phyloP scores from a whole-genome alignment of 345 rosid genomes.

The Mercurialis annua region DNA sequence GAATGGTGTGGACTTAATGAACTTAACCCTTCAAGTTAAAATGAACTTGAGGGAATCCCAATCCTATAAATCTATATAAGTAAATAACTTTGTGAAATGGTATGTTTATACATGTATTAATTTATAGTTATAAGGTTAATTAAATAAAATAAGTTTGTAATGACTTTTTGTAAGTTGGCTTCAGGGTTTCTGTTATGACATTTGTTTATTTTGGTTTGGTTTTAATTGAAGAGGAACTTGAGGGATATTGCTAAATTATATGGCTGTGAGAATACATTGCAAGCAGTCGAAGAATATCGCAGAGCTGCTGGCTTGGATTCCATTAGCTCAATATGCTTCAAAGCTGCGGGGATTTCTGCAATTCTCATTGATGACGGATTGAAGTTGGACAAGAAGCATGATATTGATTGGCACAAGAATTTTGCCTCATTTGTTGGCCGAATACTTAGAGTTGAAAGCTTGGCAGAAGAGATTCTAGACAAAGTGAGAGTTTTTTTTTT shows the following conservation, averaged over 20 bases:
- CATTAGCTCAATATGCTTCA: constrained; percentile 57
- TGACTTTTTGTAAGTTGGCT: no score
- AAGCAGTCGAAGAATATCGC: constrained; percentile 67
- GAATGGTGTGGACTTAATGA: no score
- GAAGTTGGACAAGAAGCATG: constrained; percentile 66
- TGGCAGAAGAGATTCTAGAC: constrained; percentile 80
- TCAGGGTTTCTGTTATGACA: neutral
- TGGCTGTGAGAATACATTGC: constrained; percentile 56
- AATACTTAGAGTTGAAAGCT: constrained; percentile 68
- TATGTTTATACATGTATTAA: no score
- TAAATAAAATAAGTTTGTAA: no score
- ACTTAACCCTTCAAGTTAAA: no score
- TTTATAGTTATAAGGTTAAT: no score
- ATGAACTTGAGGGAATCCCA: no score
- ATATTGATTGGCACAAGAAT: constrained; percentile 61
- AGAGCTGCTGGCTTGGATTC: constrained; percentile 48
- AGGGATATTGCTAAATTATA: constrained; percentile 69
- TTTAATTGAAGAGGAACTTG: constrained; percentile 67
- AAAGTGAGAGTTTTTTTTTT: constrained; percentile 34
- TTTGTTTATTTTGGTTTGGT: neutral
- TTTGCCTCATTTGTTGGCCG: constrained; percentile 72
- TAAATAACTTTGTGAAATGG: no score
- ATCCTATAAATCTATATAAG: no score
- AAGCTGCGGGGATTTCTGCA: constrained; percentile 71
- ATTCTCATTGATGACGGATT: constrained; percentile 89